These are phyloP conservation scores for Sporothrix sp. DNA, from an alignment of 2,329 filamentous ascomycete genomes.

Conservation along the genomic window DNA sequence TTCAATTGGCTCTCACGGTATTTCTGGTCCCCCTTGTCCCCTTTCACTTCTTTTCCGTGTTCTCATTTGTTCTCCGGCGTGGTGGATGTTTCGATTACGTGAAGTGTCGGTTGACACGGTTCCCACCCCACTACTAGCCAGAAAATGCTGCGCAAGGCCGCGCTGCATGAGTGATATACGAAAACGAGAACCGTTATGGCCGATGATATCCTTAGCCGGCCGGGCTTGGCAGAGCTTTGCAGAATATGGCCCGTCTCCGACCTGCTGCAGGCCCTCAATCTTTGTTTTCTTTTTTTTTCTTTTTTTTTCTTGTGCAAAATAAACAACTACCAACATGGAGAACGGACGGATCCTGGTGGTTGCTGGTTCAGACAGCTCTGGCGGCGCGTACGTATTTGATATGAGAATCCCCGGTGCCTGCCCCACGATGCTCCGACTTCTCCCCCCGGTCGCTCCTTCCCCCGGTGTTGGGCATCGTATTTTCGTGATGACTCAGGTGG, in stretches of 20 bases:
- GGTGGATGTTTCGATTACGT: background rate
- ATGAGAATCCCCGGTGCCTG: background rate
- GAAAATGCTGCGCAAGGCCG: background rate
- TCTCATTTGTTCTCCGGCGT: background rate
- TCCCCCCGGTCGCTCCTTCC: background rate
- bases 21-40: too few species aligned
- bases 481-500: background rate
- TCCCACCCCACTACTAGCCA: too few species aligned
- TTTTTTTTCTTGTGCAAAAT: background rate
- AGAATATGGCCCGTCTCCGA: background rate
- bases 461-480: background rate
- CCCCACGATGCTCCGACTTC: background rate
- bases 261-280: too few species aligned
- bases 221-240: background rate
- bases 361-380: slow-evolving; percentile 83
- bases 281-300: too few species aligned
- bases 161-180: background rate
- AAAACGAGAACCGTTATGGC: background rate
- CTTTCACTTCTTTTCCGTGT: too few species aligned
- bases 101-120: background rate
- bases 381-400: slow-evolving; percentile 57
- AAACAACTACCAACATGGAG: slow-evolving; percentile 12
- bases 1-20: too few species aligned
- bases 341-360: slow-evolving; percentile 60
- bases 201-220: slow-evolving; percentile 1